Evolutionary conservation across 192 early-diverging fungal species (phyloP).

Genomic region (Radiomyces spectabilis): DNA sequence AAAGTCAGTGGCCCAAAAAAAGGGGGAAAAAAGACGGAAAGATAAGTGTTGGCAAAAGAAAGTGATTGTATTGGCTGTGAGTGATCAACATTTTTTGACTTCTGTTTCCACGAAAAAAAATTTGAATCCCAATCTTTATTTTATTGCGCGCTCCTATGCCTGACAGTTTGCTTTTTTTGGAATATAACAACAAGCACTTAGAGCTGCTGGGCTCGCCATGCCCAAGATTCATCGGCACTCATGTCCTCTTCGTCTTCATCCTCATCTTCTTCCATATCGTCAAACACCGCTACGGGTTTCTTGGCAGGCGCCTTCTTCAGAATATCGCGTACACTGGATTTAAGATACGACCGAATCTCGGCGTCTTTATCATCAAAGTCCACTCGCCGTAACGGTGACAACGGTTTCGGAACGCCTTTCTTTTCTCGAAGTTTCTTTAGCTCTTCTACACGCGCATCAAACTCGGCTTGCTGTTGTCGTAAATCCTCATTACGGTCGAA

Average conservation of each 20-base stretch:
- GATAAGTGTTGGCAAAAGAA: no score
- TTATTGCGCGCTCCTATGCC: no score
- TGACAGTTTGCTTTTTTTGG: no score
- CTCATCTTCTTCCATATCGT: slow-evolving; percentile 21
- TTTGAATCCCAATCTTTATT: no score
- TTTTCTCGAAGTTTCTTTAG: slow-evolving; percentile 18
- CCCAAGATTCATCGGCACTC: slow-evolving; percentile 11
- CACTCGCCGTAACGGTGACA: not conserved
- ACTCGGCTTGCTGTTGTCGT: slow-evolving; percentile 15
- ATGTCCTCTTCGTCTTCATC: slow-evolving; percentile 12
- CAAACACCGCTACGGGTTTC: slow-evolving; percentile 14
- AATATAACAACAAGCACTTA: no score
- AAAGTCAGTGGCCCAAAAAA: no score
- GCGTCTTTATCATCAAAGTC: slow-evolving; percentile 2
- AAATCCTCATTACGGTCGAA: slow-evolving; percentile 25
- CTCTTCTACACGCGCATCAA: slow-evolving; percentile 15
- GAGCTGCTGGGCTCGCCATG: slow-evolving; percentile 28
- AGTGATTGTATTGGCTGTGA: no score
- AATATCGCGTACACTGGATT: slow-evolving; percentile 16
- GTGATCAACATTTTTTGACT: no score
- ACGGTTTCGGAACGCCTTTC: not conserved
- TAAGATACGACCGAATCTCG: slow-evolving; percentile 5
- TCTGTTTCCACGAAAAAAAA: no score
- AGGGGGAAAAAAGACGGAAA: no score
- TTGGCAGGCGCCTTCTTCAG: slow-evolving; percentile 10